Base-by-base conservation (phyloP, 148 eudicot species). In the Camellia sinensis region DNA sequence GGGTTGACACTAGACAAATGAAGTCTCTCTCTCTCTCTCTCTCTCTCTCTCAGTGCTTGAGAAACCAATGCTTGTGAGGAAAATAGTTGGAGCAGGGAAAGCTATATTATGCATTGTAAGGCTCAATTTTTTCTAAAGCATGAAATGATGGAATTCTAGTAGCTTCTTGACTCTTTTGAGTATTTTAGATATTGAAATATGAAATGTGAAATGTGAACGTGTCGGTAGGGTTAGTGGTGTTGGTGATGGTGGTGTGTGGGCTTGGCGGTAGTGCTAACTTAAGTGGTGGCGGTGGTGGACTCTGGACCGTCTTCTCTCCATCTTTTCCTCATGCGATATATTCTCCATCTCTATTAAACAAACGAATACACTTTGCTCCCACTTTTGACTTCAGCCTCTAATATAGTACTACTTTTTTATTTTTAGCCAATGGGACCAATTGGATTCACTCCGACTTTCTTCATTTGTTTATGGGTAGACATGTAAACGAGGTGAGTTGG, bases 11-110 rank as follows among this genome's bases (percentile, higher is more conserved):
- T 22, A 61, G 12, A 60, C 19, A 60, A 18, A 0, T 19, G 41
- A 29, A 37, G 43, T 21, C 44, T 29, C 76, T 53, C 62, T 54
- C 14, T 44, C 9, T 45, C 8, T 19, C n/a, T n/a, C n/a, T n/a
- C n/a, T n/a, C 21, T 71, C 29, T 45, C 57, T 19, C 74, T 45
- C 17, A 19, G 19, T 37, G 21, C 37, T 19, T 45, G 57, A 62
- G 53, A 64, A 76, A 63, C 59, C 56, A 63, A 12, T 75, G 68
- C 71, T 22, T 48, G 71, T 48, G 79, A 63, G 5, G 14, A 76
- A 63, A 64, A 63, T 45, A 3, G 40, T 4, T 9, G 6, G n/a
- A 59, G 44, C 48, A 7, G 59, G 67, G 9, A 11, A 14, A 13
- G 6, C 78, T 76, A 45, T 46, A 76, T 64, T 65, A 64, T 63